Conservation (phyloP, 2,329 filamentous ascomycete genomes). For the Microcera coccophila region DNA sequence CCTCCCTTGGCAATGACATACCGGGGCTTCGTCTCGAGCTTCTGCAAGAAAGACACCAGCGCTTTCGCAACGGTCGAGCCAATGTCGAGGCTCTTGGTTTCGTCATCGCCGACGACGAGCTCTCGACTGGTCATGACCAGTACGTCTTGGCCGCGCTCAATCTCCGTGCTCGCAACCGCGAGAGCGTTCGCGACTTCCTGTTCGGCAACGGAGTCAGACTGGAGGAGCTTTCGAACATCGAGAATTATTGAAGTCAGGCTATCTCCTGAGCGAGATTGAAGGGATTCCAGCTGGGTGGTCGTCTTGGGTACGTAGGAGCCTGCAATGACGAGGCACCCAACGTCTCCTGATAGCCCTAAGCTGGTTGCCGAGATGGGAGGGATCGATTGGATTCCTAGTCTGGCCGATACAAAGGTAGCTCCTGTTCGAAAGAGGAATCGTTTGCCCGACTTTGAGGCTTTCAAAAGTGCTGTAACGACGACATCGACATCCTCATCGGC, state of each 20-base stretch:
- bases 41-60: slow-evolving; percentile 47
- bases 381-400: slow-evolving; percentile 50
- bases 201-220: slow-evolving; percentile 31
- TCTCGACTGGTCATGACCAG: slow-evolving; percentile 57
- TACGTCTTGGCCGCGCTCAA: slow-evolving; percentile 48
- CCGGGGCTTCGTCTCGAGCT: slow-evolving; percentile 45
- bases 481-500: slow-evolving; percentile 54
- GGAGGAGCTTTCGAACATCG: slow-evolving; percentile 45
- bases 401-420: slow-evolving; percentile 42
- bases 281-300: slow-evolving; percentile 47
- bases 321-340: slow-evolving; percentile 51
- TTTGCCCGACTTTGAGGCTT: slow-evolving; percentile 30
- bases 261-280: slow-evolving; percentile 36
- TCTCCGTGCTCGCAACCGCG: slow-evolving; percentile 34
- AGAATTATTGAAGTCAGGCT: slow-evolving; percentile 45
- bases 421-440: slow-evolving; percentile 39
- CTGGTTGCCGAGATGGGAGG: slow-evolving; percentile 46
- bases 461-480: slow-evolving; percentile 47
- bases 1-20: slow-evolving; percentile 59
- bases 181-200: slow-evolving; percentile 31
- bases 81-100: slow-evolving; percentile 50
- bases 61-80: slow-evolving; percentile 48
- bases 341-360: slow-evolving; percentile 34
- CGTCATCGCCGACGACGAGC: slow-evolving; percentile 44
- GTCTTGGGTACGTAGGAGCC: slow-evolving; percentile 59